Conservation (phyloP, 768 basidiomycete genomes). For the Phanerochaete sordida region DNA sequence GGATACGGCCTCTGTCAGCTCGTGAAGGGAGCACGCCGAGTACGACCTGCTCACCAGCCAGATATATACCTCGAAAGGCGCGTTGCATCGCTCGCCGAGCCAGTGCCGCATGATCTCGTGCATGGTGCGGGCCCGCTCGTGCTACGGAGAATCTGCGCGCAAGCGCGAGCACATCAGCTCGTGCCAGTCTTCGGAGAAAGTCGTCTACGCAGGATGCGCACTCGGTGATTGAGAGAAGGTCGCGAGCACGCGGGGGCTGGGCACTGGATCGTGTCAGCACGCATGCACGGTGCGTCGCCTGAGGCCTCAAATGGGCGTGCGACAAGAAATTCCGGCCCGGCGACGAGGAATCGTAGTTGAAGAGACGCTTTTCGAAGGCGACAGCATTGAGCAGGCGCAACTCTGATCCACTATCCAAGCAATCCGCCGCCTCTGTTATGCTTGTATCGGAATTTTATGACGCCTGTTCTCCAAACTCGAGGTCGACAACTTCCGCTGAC, state of each 20-base stretch:
- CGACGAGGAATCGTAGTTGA: too few relatives aligned
- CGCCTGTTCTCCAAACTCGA: too few relatives aligned
- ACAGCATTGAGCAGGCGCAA: too few relatives aligned
- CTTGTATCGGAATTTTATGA: too few relatives aligned
- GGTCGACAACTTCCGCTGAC: too few relatives aligned
- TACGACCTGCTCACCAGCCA: neutral
- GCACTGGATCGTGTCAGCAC: neutral
- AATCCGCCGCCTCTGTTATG: too few relatives aligned
- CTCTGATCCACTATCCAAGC: too few relatives aligned
- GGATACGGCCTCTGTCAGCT: neutral
- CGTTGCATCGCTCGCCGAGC: neutral
- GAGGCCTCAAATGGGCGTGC: too few relatives aligned
- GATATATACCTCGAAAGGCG: neutral
- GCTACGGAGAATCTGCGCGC: neutral
- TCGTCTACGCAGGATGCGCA: neutral
- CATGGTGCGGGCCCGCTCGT: neutral
- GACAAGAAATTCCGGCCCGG: too few relatives aligned
- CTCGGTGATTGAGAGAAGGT: neutral
- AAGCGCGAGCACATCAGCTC: neutral
- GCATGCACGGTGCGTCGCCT: too few relatives aligned
- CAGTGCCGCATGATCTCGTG: neutral
- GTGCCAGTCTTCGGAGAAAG: neutral
- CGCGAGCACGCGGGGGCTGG: neutral
- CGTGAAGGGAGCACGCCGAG: neutral
- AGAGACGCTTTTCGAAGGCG: too few relatives aligned